Evolutionary conservation across 805 yeast genomes (phyloP), one percentile per base, ranked within the genome.

Genomic region (Kuraishia floccosa): DNA sequence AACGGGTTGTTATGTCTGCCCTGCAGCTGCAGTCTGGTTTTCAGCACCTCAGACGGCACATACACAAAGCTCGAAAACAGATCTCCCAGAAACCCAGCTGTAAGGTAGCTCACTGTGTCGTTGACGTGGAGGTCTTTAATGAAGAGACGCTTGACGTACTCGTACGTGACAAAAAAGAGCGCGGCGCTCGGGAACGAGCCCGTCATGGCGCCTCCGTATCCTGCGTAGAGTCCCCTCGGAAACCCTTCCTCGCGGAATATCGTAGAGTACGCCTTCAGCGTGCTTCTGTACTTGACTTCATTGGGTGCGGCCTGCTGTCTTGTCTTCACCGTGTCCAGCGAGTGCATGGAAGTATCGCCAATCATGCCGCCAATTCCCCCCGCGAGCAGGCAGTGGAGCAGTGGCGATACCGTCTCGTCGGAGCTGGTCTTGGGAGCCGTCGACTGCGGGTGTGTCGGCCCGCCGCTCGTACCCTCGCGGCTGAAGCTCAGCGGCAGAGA

Each of bases 101-200:
- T 58, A 31, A 91, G 63, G 49, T 84, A 89, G 6, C 94, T 60
- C 8, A 80, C 40, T 0, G 95, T 83, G 37, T 86, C 96, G 43
- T 86, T 83, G 6, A 79, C 39, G 6, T 68, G 65, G 45, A 62
- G 71, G 19, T 72, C 76, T 33, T 68, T 63, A 27, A 83, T 78
- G 57, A 87, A 54, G 23, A 54, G 53, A 30, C 96, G 63, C 53
- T 91, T 91, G 12, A 84, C 63, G 17, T 60, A 66, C 49, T 91
- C 98, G 54, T 91, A 91, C 1, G 95, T 76, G 2, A 87, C 83
- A 50, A 91, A 91, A 51, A 91, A 91, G n/a, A 86, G 70, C 14
- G 93, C 87, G 2, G 97, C 89, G 23, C 91, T 80, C 5, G 98
- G 98, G 39, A 91, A 73, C 1, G 93, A 81, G 0, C 99, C 99